Percentiles rank a stretch among this genome's conserved stretches.
phyloP scores from a whole-genome alignment of 1,284 basidiomycete genomes.

The Ceraceosorus guamensis region DNA sequence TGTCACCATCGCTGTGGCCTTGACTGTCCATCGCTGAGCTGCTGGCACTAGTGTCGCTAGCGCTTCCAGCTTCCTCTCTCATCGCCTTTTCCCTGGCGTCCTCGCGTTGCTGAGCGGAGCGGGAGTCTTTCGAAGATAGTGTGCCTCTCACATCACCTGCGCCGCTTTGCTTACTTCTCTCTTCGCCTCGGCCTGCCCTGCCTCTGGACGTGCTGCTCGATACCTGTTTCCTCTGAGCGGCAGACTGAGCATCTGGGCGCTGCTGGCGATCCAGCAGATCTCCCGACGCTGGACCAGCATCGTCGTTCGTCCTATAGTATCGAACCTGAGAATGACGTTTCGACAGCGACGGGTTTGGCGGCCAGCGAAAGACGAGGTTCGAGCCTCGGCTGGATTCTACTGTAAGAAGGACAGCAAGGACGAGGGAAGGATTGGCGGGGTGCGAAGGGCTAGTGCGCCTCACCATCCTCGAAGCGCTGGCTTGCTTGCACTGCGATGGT shows the following conservation, averaged over 20 bases:
- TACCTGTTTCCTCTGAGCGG: neutral
- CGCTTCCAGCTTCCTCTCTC: neutral
- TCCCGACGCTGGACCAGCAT: neutral
- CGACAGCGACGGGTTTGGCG: constrained; percentile 31
- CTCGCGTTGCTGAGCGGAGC: neutral
- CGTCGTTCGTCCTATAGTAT: constrained; percentile 20
- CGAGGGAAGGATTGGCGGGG: constrained; percentile 10
- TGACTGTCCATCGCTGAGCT: neutral
- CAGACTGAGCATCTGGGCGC: neutral
- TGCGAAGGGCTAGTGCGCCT: too few species aligned
- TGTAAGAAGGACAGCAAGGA: constrained; percentile 43
- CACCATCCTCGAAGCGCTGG: too few species aligned
- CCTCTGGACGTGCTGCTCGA: too few species aligned
- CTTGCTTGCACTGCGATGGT: too few species aligned
- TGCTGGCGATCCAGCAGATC: neutral
- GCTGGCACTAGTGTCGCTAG: neutral
- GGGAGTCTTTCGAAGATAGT: neutral
- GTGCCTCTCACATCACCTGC: constrained; percentile 1
- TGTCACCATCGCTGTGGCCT: neutral
- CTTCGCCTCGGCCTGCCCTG: neutral
- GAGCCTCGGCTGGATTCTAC: constrained; percentile 37
- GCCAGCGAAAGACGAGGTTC: constrained; percentile 43
- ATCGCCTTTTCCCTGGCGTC: neutral
- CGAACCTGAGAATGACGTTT: constrained; percentile 35
- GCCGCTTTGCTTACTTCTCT: neutral